Evolutionary conservation across 345 rosid species (phyloP), one percentile per base, ranked within the genome.

Genomic region (Corchorus olitorius): DNA sequence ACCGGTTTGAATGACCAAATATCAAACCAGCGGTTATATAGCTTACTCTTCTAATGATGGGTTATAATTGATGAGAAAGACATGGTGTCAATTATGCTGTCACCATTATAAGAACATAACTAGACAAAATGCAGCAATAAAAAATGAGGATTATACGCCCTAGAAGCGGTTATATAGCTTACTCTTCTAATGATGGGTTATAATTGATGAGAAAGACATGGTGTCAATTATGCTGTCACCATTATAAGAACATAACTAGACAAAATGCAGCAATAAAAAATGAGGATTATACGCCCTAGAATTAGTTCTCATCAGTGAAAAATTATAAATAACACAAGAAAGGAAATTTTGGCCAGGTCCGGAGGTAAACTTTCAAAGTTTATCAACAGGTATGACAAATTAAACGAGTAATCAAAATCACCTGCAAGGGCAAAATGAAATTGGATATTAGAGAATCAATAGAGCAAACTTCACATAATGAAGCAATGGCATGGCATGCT

Each of bases 371-470:
- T 35, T 17, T 53, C 49, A 27, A 56, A 74, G 27, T 11, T 2
- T 33, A 61, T 45, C 17, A 49, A 60, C 54, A 45, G 15, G 43
- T 5, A 43, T 43, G 68, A 17, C 45, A n/a, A 10, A 39, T 69
- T 54, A 83, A 77, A 64, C 0, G 75, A 27, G 58, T 62, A 72
- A 81, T 61, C 20, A 61, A 72, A 69, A 73, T 79, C 65, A 96
- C 99, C 98, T 96, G 98, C 80, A 96, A 81, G 0, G 98, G 97
- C 70, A 96, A 92, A 83, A 96, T 93, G 83, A 96, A 96, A 80
- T 91, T 96, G 68, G 99, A 93, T 79, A 96, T 96, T 78, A 96
- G 87, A 50, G 94, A 88, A 81, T 96, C 97, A 50, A 96, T 91
- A 35, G 98, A 87, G 84, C 97, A 92, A 79, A 93, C 87, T 92